Evolutionary conservation across 2,329 filamentous ascomycete genomes (phyloP).

Genomic region (Fusarium newnesense): DNA sequence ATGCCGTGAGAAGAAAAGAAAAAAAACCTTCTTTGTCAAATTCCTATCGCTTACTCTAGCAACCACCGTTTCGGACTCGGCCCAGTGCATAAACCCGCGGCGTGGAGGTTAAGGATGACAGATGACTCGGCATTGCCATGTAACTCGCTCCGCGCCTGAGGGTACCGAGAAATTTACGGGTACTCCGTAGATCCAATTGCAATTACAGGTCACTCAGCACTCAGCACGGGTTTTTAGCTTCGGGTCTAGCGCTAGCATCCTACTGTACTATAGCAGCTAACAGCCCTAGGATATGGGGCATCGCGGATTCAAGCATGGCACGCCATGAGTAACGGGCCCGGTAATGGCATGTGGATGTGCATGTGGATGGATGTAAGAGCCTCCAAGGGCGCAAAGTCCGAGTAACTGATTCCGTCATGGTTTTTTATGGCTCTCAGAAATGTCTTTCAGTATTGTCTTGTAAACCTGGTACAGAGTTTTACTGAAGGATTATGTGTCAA

Average conservation of each 20-base stretch:
- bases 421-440: neutral
- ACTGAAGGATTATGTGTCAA: neutral
- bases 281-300: slow-evolving; percentile 29
- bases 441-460: neutral
- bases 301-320: slow-evolving; percentile 12
- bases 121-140: slow-evolving; percentile 31
- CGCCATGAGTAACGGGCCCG: slow-evolving; percentile 14
- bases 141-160: slow-evolving; percentile 7
- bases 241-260: slow-evolving; percentile 20
- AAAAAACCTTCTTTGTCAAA: slow-evolving; percentile 16
- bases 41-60: slow-evolving; percentile 31
- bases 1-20: neutral
- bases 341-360: slow-evolving; percentile 21
- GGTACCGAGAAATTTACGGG: slow-evolving; percentile 18
- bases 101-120: slow-evolving; percentile 15
- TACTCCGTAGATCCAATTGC: neutral
- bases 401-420: slow-evolving; percentile 17
- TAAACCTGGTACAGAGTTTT: neutral
- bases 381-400: neutral
- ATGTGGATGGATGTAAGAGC: slow-evolving; percentile 7
- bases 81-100: slow-evolving; percentile 17
- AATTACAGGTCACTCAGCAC: neutral
- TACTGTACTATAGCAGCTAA: neutral
- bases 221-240: slow-evolving; percentile 21
- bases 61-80: slow-evolving; percentile 29